phyloP scores from a whole-genome alignment of 306 rosid species.

The Prunus mume region DNA sequence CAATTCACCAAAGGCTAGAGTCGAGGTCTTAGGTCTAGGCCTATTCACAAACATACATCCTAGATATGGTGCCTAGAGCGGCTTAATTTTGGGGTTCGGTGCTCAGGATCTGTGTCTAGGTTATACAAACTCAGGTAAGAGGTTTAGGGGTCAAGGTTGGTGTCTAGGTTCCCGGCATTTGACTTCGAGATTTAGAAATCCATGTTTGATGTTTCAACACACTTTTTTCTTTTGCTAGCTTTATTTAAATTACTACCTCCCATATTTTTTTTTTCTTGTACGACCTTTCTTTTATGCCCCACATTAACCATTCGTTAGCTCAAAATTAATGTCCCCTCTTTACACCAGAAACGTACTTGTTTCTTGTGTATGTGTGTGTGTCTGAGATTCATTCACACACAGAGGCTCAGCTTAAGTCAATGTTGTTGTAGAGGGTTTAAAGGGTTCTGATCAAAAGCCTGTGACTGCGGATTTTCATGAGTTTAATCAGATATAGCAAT shows the following conservation, averaged over 20 bases:
- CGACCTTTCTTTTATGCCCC: neutral
- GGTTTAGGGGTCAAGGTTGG: neutral
- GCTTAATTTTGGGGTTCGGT: too few species aligned
- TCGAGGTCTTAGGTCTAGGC: too few species aligned
- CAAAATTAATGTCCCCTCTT: neutral
- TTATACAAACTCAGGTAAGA: too few species aligned
- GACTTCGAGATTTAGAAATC: neutral
- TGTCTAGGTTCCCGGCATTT: neutral
- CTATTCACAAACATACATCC: too few species aligned
- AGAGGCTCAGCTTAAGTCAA: neutral
- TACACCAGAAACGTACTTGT: neutral
- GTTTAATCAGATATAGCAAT: slow-evolving; percentile 40
- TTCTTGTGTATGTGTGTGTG: neutral
- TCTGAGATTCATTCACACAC: neutral
- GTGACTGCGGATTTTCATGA: slow-evolving; percentile 19
- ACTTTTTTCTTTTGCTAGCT: neutral
- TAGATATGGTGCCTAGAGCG: too few species aligned
- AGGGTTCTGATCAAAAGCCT: slow-evolving; percentile 5
- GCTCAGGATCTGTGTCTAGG: too few species aligned
- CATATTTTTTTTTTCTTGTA: neutral
- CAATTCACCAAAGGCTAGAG: too few species aligned
- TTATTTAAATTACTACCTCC: too few species aligned
- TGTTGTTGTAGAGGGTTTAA: neutral
- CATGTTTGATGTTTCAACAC: neutral
- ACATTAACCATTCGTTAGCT: neutral